Percentiles rank a stretch among this genome's conserved stretches.
Conservation (phyloP, 495 filamentous ascomycete species). For the Chaetomidium leptoderma region DNA sequence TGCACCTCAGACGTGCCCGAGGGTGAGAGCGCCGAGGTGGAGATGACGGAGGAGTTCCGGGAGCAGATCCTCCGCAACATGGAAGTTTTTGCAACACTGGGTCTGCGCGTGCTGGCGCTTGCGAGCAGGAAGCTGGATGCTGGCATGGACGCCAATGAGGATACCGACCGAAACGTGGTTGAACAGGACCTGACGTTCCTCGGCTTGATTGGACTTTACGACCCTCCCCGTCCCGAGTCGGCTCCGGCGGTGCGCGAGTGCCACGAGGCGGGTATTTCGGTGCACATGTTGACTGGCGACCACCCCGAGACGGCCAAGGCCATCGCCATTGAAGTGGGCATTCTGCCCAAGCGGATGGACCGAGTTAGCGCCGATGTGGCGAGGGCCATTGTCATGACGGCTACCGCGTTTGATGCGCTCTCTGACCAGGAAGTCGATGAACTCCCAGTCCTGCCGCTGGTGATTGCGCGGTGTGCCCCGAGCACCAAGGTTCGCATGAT, state of each 20-base stretch:
- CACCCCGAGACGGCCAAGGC: constrained; percentile 70
- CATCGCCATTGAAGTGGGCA: constrained; percentile 72
- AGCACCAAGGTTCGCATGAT: constrained; percentile 67
- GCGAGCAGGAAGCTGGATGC: constrained; percentile 45
- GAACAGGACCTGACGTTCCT: constrained; percentile 57
- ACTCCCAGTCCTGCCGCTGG: constrained; percentile 56
- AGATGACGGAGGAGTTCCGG: constrained; percentile 57
- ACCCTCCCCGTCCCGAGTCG: constrained; percentile 67
- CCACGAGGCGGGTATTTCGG: constrained; percentile 64
- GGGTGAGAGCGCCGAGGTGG: constrained; percentile 37
- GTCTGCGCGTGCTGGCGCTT: constrained; percentile 71
- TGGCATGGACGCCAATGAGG: constrained; percentile 22
- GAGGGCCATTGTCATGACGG: constrained; percentile 58
- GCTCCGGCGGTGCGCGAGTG: constrained; percentile 62
- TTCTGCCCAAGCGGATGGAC: constrained; percentile 57
- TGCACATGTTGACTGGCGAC: constrained; percentile 82
- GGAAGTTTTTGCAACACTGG: constrained; percentile 61
- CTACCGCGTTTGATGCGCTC: constrained; percentile 56
- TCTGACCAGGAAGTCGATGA: constrained; percentile 54
- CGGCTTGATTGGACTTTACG: constrained; percentile 66
- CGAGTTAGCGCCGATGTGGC: constrained; percentile 49
- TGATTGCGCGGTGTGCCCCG: constrained; percentile 62
- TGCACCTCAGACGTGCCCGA: constrained; percentile 7
- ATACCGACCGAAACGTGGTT: constrained; percentile 43
- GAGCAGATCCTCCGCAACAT: constrained; percentile 58